These are phyloP conservation scores for Pyrenophora teres DNA, from an alignment of 2,329 filamentous ascomycete species.

Conservation along the genomic window DNA sequence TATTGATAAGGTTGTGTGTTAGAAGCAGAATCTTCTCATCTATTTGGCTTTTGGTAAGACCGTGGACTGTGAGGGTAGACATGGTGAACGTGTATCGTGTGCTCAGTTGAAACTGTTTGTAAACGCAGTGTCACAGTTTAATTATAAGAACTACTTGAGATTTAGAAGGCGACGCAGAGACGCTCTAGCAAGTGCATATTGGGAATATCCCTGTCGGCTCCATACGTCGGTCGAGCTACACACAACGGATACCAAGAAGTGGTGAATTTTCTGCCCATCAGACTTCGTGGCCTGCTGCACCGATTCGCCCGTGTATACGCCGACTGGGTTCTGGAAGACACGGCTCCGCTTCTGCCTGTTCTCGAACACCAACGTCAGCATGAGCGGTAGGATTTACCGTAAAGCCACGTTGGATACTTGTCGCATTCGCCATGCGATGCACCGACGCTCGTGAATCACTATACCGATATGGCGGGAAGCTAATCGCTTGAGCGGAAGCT, in stretches of 20 bases:
- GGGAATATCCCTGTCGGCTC: constrained; percentile 2
- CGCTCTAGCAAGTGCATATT: constrained; percentile 6
- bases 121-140: not conserved
- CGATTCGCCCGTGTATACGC: constrained; percentile 27
- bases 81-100: constrained; percentile 17
- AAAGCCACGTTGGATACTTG: constrained; percentile 2
- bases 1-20: constrained; percentile 76
- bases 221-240: constrained; percentile 10
- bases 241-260: constrained; percentile 14
- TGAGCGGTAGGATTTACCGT: constrained; percentile 6
- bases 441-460: constrained; percentile 26
- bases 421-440: constrained; percentile 23
- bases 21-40: constrained; percentile 66
- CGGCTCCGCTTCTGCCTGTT: constrained; percentile 10
- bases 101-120: not conserved
- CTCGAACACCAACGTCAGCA: constrained; percentile 13
- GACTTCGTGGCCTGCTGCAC: constrained; percentile 29
- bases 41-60: constrained; percentile 51
- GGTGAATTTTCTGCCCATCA: constrained; percentile 15
- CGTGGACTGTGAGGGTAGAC: constrained; percentile 51
- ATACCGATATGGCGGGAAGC: constrained; percentile 14
- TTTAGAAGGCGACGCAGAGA: constrained; percentile 4
- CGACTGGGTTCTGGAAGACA: constrained; percentile 21
- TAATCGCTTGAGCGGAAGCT: constrained; percentile 11
- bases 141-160: not conserved